Evolutionary conservation across 257 asterid genomes (phyloP).

Genomic region (Verbascum thapsus): DNA sequence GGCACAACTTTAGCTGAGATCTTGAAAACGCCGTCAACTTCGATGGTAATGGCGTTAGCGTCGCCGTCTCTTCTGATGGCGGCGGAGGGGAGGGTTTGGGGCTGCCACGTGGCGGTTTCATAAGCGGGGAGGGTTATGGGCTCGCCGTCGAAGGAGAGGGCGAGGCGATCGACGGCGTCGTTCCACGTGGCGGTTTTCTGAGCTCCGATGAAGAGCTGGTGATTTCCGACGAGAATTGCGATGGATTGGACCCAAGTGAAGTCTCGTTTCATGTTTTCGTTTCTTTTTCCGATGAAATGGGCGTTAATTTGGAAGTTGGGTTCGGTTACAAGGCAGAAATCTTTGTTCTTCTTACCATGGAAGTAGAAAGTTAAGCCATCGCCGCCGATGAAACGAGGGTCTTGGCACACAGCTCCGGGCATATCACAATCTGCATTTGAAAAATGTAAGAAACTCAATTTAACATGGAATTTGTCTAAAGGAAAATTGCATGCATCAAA

Average conservation of each 20-base stretch:
- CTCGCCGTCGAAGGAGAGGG: slow-evolving; percentile 43
- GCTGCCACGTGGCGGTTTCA: slow-evolving; percentile 48
- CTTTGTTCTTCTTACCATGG: slow-evolving; percentile 57
- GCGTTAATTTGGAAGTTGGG: slow-evolving; percentile 61
- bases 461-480: background rate
- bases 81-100: slow-evolving; percentile 13
- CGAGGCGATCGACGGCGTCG: slow-evolving; percentile 43
- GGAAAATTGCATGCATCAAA: background rate
- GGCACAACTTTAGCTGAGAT: slow-evolving; percentile 60
- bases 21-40: slow-evolving; percentile 41
- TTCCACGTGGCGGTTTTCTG: slow-evolving; percentile 53
- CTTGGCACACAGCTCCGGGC: slow-evolving; percentile 81
- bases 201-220: slow-evolving; percentile 48
- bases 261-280: slow-evolving; percentile 47
- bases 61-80: slow-evolving; percentile 37
- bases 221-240: slow-evolving; percentile 45
- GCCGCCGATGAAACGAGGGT: slow-evolving; percentile 76
- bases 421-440: slow-evolving; percentile 47
- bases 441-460: background rate
- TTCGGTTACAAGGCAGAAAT: slow-evolving; percentile 60
- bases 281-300: slow-evolving; percentile 59
- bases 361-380: slow-evolving; percentile 76
- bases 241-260: slow-evolving; percentile 78
- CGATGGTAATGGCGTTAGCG: slow-evolving; percentile 40
- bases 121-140: slow-evolving; percentile 37